phyloP scores from a whole-genome alignment of 192 early-diverging fungal genomes.

The Rhizophlyctis rosea region DNA sequence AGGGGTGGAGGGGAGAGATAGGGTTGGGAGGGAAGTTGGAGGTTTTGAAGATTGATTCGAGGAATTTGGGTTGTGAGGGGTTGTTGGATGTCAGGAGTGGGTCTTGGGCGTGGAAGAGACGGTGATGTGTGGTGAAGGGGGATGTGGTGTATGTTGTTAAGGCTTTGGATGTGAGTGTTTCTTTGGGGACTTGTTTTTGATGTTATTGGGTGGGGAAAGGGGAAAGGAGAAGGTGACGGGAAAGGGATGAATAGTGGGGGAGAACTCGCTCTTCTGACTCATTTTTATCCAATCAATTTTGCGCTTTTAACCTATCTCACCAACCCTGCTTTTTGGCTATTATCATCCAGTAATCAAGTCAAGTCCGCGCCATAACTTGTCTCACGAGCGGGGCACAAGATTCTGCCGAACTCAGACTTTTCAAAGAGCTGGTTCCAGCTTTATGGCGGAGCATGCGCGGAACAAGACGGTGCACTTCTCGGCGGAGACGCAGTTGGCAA shows the following conservation, averaged over 20 bases:
- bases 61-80: slow-evolving; percentile 20
- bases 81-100: slow-evolving; percentile 13
- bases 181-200: not conserved
- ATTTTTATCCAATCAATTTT: too few species aligned
- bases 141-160: slow-evolving; percentile 21
- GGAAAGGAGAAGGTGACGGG: too few species aligned
- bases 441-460: slow-evolving; percentile 9
- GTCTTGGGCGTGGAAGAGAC: slow-evolving; percentile 21
- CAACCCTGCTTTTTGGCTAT: not conserved
- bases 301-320: too few species aligned
- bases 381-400: not conserved
- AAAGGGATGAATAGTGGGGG: too few species aligned
- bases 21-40: too few species aligned
- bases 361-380: not conserved
- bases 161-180: slow-evolving; percentile 6
- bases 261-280: too few species aligned
- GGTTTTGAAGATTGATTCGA: not conserved
- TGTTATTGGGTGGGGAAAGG: too few species aligned
- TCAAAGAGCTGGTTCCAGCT: slow-evolving; percentile 8
- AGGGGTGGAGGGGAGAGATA: not conserved
- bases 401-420: slow-evolving; percentile 16
- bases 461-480: slow-evolving; percentile 19
- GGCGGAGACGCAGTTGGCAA: slow-evolving; percentile 22
- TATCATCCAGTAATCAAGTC: not conserved
- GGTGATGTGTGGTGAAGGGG: slow-evolving; percentile 27